Percentiles rank a stretch among this genome's conserved stretches.
phyloP scores from a whole-genome alignment of 768 basidiomycete genomes.

The Amanita inopinata region DNA sequence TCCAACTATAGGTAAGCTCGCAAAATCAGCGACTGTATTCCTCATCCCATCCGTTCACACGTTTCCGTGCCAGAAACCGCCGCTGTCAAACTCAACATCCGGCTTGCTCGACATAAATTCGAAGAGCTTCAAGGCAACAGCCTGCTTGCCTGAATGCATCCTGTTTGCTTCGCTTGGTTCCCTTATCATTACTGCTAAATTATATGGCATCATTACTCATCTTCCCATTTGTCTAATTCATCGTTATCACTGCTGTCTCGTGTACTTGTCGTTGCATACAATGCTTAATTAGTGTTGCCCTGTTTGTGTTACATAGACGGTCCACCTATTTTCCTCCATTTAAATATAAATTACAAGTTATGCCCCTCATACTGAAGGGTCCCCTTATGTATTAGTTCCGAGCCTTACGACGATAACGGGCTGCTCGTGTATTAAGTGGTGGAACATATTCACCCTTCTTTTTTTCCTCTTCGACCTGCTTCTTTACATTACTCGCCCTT shows the following conservation, averaged over 20 bases:
- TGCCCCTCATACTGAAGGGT: too few species aligned
- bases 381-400: too few species aligned
- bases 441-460: slow-evolving; percentile 28
- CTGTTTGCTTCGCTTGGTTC: not conserved
- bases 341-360: too few species aligned
- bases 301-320: too few species aligned
- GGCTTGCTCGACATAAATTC: slow-evolving; percentile 78
- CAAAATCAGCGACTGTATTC: not conserved
- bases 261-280: slow-evolving; percentile 4
- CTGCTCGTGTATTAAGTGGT: slow-evolving; percentile 26
- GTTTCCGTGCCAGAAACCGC: slow-evolving; percentile 60
- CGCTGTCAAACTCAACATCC: slow-evolving; percentile 80
- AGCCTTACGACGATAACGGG: slow-evolving; percentile 6
- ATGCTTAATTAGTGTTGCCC: too few species aligned
- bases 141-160: slow-evolving; percentile 24
- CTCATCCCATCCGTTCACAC: slow-evolving; percentile 1
- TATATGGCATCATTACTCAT: slow-evolving; percentile 1
- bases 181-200: slow-evolving; percentile 9
- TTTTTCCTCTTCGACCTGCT: slow-evolving; percentile 20
- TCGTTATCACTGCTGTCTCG: not conserved
- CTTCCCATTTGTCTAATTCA: not conserved
- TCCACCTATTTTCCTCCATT: too few species aligned
- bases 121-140: slow-evolving; percentile 81
- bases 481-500: slow-evolving; percentile 27
- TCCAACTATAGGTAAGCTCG: slow-evolving; percentile 66